Base-by-base conservation (phyloP, 441 rosid genomes). In the Bruguiera hainesii region DNA sequence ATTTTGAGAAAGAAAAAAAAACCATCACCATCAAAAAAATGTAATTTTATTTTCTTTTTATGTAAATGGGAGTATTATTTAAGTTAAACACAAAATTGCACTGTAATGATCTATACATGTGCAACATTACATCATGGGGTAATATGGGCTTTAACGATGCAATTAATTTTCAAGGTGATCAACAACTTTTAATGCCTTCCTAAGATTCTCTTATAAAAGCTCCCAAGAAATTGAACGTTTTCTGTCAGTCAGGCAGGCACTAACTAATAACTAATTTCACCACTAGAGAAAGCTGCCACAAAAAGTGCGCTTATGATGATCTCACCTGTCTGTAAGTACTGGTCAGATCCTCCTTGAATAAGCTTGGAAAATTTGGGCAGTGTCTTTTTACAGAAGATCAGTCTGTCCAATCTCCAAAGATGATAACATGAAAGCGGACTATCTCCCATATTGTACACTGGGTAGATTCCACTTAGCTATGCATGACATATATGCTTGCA, bases 151-250 rank as follows among this genome's bases (percentile, higher is more conserved):
- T 42, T 42, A 42, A 11, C 13, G 48, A 13, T 42, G 48, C 48
- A 42, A 42, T 11, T 11, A 42, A 42, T 53, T 53, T 55, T 7
- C 58, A 23, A 55, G 28, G 58, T 23, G 16, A 55, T 23, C 28
- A 23, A 3, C 48, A 21, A 8, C 58, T 20, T 20, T 55, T 9
- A 23, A 55, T 23, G 29, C 42, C 35, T 35, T 69, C 57, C 33
- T 53, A 71, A 66, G 76, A 74, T 68, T 68, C 73, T 68, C 29
- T 60, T 50, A 20, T 62, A 65, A 30, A 20, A 69, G 42, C 35
- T 65, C 39, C 60, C 20, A 23, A 23, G 49, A 31, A n/a, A 60
- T 56, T 65, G 60, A 55, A 61, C 39, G 35, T 56, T 56, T 51
- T 9, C 6, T 73, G 64, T 63, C 72, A 64, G 64, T 63, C 72